Evolutionary conservation across 805 yeast genomes (phyloP), one percentile per base, ranked within the genome.

Genomic region (Saccharomycopsis guyanensis): DNA sequence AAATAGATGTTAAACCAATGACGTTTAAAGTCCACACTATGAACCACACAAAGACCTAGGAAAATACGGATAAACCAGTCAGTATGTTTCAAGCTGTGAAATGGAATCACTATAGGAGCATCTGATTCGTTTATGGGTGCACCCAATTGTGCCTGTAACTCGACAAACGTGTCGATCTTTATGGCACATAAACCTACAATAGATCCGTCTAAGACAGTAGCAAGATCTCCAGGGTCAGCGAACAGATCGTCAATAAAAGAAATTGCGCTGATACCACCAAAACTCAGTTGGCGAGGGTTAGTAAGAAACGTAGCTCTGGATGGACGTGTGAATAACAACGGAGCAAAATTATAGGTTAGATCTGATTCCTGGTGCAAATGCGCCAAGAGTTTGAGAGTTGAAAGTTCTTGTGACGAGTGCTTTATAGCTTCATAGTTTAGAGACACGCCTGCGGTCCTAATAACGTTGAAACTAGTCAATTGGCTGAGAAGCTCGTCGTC

Each of bases 321-420:
- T 15, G 52, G 52, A 2, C 46, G 12, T 3, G 12, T 10, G 29
- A 18, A 22, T 3, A 49, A 3, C 19, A 49, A 39, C 32, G 52
- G 52, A 13, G 23, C 15, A 34, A 49, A 49, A 38, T 45, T 23
- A 42, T 41, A 49, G 8, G 13, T 40, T 54, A 54, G 32, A 57
- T 49, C 25, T 61, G 49, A 38, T 63, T 52, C 12, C 33, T 16
- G 25, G 20, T 49, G 53, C 29, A 51, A 51, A 23, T 48, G 46
- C 7, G 47, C n/a, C 23, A 48, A 27, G n/a, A 36, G 31, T 41
- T 40, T 38, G 7, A 51, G 42, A 20, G 42, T 45, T 18, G 44
- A 24, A 22, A 48, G 32, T 27, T 51, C 52, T 19, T 42, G 45
- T 4, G 50, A 34, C 19, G 54, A 45, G 32, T 40, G 42, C 35